Conservation (phyloP, 2,329 filamentous ascomycete species). For the Periconia sp. region DNA sequence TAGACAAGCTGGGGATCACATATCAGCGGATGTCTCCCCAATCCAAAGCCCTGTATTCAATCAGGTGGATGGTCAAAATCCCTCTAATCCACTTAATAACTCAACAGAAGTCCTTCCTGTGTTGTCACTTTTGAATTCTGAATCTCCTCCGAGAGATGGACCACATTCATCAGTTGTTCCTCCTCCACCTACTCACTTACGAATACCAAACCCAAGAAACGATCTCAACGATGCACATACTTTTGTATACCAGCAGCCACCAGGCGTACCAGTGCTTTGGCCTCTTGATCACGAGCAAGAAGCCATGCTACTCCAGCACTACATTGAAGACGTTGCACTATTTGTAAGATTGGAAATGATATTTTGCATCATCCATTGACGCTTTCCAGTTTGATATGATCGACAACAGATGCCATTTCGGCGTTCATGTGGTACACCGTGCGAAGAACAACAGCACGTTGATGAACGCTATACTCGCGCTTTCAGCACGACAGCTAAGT, state of each 20-base stretch:
- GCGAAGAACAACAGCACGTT: constrained; percentile 43
- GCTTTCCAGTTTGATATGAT: constrained; percentile 38
- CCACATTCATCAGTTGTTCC: constrained; percentile 8
- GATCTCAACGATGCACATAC: constrained; percentile 16
- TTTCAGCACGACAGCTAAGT: constrained; percentile 47
- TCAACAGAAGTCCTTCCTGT: constrained; percentile 37
- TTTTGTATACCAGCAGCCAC: constrained; percentile 34
- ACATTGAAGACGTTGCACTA: constrained; percentile 39
- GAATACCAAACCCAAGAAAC: constrained; percentile 4
- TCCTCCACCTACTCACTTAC: constrained; percentile 19
- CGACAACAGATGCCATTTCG: constrained; percentile 36
- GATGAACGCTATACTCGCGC: constrained; percentile 47
- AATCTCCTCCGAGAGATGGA: constrained; percentile 27
- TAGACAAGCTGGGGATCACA: constrained; percentile 6
- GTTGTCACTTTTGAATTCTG: constrained; percentile 35
- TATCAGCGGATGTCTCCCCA: constrained; percentile 14
- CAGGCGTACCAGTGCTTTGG: constrained; percentile 35
- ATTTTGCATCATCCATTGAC: no score
- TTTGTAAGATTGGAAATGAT: constrained; percentile 26
- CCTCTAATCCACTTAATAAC: constrained; percentile 19
- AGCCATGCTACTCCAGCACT: constrained; percentile 40
- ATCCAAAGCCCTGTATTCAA: constrained; percentile 11
- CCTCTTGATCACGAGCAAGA: constrained; percentile 40
- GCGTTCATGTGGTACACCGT: constrained; percentile 37
- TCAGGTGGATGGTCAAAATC: constrained; percentile 15